phyloP scores from a whole-genome alignment of 2,329 filamentous ascomycete genomes.

The Xylaria arbuscula region DNA sequence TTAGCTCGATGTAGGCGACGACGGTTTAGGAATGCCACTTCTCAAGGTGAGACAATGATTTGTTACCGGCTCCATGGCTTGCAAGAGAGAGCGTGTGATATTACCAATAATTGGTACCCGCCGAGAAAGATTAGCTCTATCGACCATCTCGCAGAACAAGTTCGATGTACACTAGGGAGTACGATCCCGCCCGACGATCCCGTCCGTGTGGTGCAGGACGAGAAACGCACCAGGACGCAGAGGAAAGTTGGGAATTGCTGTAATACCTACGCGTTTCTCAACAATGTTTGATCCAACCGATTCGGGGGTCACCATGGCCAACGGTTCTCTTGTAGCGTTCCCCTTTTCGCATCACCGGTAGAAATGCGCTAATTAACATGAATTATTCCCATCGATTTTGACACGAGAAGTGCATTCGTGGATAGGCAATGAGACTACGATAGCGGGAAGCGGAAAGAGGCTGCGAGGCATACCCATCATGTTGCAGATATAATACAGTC shows the following conservation, averaged over 20 bases:
- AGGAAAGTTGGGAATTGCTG: conserved; percentile 12
- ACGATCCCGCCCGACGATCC: conserved; percentile 1
- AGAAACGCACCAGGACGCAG: background rate
- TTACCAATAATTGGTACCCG: conserved; percentile 15
- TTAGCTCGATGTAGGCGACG: background rate
- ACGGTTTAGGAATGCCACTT: conserved; percentile 3
- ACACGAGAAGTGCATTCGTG: background rate
- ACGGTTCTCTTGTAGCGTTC: conserved; percentile 12
- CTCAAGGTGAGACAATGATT: conserved; percentile 13
- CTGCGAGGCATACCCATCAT: conserved; percentile 21
- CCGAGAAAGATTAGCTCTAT: conserved; percentile 17
- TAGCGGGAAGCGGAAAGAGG: conserved; percentile 27
- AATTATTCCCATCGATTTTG: background rate
- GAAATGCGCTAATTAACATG: conserved; percentile 9
- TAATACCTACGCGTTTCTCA: background rate
- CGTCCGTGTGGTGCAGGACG: conserved; percentile 17
- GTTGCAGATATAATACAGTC: conserved; percentile 5
- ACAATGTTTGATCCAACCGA: conserved; percentile 8
- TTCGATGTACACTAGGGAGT: background rate
- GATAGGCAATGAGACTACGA: conserved; percentile 14
- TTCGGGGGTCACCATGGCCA: background rate
- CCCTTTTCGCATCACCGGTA: conserved; percentile 20
- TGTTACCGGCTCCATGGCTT: conserved; percentile 24
- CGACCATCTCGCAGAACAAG: conserved; percentile 14
- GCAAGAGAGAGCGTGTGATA: conserved; percentile 1